Conservation (phyloP, 352 stramenopile species). For the Phytophthora vignae region DNA sequence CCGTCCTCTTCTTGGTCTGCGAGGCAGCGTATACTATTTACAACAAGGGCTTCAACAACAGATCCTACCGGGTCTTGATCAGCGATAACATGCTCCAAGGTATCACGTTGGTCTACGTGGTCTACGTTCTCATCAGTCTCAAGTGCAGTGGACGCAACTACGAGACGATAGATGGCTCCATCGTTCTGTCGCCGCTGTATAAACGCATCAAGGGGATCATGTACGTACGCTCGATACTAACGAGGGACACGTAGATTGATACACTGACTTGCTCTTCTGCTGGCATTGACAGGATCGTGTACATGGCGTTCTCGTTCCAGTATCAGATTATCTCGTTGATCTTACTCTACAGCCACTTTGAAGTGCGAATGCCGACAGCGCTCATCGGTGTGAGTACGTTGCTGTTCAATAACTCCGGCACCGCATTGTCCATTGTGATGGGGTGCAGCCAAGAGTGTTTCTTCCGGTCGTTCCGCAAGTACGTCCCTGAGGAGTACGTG, state of each 20-base stretch:
- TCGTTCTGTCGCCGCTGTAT: slow-evolving; percentile 65
- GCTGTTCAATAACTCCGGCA: slow-evolving; percentile 57
- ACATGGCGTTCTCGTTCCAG: slow-evolving; percentile 54
- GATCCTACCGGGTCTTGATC: slow-evolving; percentile 49
- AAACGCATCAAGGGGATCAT: slow-evolving; percentile 69
- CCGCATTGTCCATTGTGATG: slow-evolving; percentile 52
- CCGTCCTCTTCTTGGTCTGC: slow-evolving; percentile 44
- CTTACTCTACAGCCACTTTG: slow-evolving; percentile 47
- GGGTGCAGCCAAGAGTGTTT: slow-evolving; percentile 62
- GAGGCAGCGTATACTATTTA: slow-evolving; percentile 49
- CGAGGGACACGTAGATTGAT: neutral
- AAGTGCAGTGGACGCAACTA: slow-evolving; percentile 61
- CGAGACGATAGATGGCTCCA: slow-evolving; percentile 50
- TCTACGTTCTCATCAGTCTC: slow-evolving; percentile 48
- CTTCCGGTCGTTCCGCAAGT: slow-evolving; percentile 42
- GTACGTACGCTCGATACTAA: slow-evolving; percentile 41
- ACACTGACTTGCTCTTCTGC: neutral
- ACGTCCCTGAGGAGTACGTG: slow-evolving; percentile 57
- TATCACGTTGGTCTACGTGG: slow-evolving; percentile 50
- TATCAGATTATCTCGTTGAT: slow-evolving; percentile 57
- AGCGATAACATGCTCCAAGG: slow-evolving; percentile 54
- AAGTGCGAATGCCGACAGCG: slow-evolving; percentile 39
- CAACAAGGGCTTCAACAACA: slow-evolving; percentile 46
- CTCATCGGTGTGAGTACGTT: slow-evolving; percentile 49
- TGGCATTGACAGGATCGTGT: slow-evolving; percentile 43